Base-by-base conservation (phyloP, 116 monocot genomes). In the Phalaenopsis hybrid region DNA sequence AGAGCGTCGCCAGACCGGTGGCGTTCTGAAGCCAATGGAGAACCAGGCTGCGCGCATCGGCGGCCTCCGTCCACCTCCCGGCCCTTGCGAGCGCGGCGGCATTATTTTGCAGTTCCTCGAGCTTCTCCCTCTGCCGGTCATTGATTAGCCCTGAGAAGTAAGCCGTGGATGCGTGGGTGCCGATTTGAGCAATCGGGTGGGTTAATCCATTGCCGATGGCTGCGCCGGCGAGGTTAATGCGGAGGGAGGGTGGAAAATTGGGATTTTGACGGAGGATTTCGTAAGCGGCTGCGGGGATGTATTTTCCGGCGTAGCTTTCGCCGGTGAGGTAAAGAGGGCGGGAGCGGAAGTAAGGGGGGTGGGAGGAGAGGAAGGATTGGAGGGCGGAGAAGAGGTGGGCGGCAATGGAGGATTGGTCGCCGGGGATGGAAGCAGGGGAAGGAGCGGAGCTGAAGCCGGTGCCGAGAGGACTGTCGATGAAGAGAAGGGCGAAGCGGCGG, bases 241-340 rank as follows among this genome's bases (percentile, higher is more conserved):
- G 80, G 48, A 20, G 75, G 6, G 11, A 5, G 4, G 37, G 12
- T 5, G 76, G 74, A 23, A 79, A 17, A 25, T 9, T 55, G 9
- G 78, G 8, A 77, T 94, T 96, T 84, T 44, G 50, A 41, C 41
- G 81, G 57, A 90, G 75, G 61, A 94, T 91, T 88, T 91, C 65
- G 82, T 86, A 88, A 0, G 85, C 89, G 21, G 74, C 34, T 10
- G 91, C 82, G 31, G 96, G 94, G 52, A 94, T 70, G 83, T 94
- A 96, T 86, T 96, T 96, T 2, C 96, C 96, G 8, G 94, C 96
- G 74, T 96, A 94, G 86, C 96, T 96, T 88, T 96, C 94, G 55
- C 94, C 96, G 20, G 91, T 90, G 31, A 96, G 18, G 75, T 83
- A 96, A 51, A 96, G 57, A 10, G 96, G 96, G 18, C 96, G 86